Evolutionary conservation across 352 stramenopile genomes (phyloP), one percentile per base, ranked within the genome.

Genomic region (Elongisporangium undulatum): DNA sequence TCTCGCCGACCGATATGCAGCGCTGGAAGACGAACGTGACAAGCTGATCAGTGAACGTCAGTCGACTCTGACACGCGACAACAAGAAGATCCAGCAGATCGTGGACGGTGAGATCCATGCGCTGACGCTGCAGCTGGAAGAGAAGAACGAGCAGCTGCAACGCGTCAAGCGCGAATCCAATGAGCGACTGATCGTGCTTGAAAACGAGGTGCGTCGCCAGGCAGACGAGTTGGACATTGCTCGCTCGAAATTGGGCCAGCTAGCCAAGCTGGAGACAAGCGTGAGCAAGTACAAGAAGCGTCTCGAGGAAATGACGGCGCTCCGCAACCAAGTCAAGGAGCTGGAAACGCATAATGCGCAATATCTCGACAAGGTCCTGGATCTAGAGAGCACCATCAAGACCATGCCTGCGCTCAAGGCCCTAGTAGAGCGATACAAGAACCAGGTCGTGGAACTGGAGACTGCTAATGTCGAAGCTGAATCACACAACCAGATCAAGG

Each of bases 11-110:
- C 79, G 79, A 51, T 83, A 79, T 56, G 59, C 69, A 12, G 59
- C 54, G n/a, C 63, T 95, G 0, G 69, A 89, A 58, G 74, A 75
- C 15, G 86, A 93, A 51, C 85, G 82, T 12, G 73, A 89, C 49
- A 85, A 90, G 57, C 71, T 95, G 9, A 65, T 87, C 23, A 69
- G 59, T 17, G 86, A 93, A 53, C 78, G 83, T 17, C 84, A 94
- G 61, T 85, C 75, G 26, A 90, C 84, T 9, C 74, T 93, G 15
- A 82, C 82, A 24, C 75, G 82, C 34, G 84, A 94, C 69, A 93
- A 95, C 72, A 90, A 92, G 49, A 95, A 95, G 66, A 90, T 95
- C 57, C 79, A 93, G 58, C 81, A 94, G 67, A 87, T 95, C 56
- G 86, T 95, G 6, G 85, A 92, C 26, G 79, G 82, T 38, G 84